Evolutionary conservation across 305 asterid species (phyloP).

Genomic region (Plantago coronopus): DNA sequence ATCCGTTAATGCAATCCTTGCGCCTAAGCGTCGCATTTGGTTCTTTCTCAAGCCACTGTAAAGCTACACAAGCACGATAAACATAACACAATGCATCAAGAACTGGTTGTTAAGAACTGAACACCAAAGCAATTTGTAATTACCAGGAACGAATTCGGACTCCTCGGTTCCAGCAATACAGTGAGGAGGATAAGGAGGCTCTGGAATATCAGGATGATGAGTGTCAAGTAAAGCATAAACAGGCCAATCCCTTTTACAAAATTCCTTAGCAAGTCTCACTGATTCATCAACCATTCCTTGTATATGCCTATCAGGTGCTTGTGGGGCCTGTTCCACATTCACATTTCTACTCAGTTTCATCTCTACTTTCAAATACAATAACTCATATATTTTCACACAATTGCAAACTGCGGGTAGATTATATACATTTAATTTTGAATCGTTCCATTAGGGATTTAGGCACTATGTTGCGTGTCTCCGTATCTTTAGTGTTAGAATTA

Average conservation of each 20-base stretch:
- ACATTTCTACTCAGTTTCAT: not conserved
- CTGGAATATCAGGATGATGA: conserved; percentile 85
- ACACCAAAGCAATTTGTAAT: not conserved
- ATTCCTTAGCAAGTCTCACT: conserved; percentile 55
- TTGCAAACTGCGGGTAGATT: too few relatives aligned
- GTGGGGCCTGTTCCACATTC: conserved; percentile 63
- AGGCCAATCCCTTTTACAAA: conserved; percentile 75
- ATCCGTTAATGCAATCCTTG: conserved; percentile 88
- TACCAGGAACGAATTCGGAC: conserved; percentile 77
- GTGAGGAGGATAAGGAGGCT: conserved; percentile 93
- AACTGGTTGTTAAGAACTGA: not conserved
- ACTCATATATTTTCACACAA: too few relatives aligned
- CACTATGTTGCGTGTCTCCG: too few relatives aligned
- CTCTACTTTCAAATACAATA: too few relatives aligned
- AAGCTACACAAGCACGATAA: conserved; percentile 38
- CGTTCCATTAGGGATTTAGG: too few relatives aligned
- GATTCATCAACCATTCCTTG: conserved; percentile 80
- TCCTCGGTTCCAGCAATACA: conserved; percentile 75
- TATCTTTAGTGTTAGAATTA: too few relatives aligned
- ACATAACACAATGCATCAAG: not conserved
- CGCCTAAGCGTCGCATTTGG: conserved; percentile 61
- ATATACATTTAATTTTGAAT: too few relatives aligned
- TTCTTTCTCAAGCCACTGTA: conserved; percentile 78
- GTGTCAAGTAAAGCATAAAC: conserved; percentile 63
- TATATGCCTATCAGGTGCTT: conserved; percentile 58